These are phyloP conservation scores for Pythium sukuiense DNA, from an alignment of 352 stramenopile species.

Conservation along the genomic window DNA sequence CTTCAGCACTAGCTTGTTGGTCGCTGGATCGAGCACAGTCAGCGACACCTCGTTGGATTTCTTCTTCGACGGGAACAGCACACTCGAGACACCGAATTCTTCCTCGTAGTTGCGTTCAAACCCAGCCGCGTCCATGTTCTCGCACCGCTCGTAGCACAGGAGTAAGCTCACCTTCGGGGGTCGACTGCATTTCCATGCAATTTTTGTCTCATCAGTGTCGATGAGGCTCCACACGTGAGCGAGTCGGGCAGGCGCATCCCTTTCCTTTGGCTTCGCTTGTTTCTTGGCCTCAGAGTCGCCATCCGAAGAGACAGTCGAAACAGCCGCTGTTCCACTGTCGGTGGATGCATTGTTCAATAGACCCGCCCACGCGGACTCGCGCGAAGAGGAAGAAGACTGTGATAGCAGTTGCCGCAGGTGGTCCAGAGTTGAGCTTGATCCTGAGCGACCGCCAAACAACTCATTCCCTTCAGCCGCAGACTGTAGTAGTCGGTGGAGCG, in stretches of 20 bases:
- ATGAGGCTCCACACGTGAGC: constrained; percentile 16
- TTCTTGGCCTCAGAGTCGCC: constrained; percentile 6
- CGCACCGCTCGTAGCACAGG: constrained; percentile 12
- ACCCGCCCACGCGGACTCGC: constrained; percentile 2
- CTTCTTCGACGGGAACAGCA: constrained; percentile 4
- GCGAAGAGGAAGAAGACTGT: constrained; percentile 17
- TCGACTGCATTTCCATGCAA: constrained; percentile 13
- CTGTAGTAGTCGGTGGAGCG: constrained; percentile 23
- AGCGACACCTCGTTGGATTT: constrained; percentile 11
- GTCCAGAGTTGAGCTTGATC: constrained; percentile 40
- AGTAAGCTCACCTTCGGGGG: constrained; percentile 23
- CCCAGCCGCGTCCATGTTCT: constrained; percentile 8
- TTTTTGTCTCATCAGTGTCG: background rate
- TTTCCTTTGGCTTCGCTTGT: constrained; percentile 7
- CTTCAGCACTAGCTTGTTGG: constrained; percentile 13
- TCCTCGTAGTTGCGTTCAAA: constrained; percentile 15
- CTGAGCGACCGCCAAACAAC: constrained; percentile 14
- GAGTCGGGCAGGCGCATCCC: constrained; percentile 4
- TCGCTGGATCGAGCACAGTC: constrained; percentile 6
- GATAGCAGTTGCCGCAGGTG: constrained; percentile 46
- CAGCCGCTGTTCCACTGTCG: constrained; percentile 9
- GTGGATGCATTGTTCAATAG: constrained; percentile 5
- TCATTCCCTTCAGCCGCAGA: constrained; percentile 9
- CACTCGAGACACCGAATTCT: constrained; percentile 9
- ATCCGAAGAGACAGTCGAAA: constrained; percentile 3